Base-by-base conservation (phyloP, 116 monocot genomes). In the Posidonia oceanica region DNA sequence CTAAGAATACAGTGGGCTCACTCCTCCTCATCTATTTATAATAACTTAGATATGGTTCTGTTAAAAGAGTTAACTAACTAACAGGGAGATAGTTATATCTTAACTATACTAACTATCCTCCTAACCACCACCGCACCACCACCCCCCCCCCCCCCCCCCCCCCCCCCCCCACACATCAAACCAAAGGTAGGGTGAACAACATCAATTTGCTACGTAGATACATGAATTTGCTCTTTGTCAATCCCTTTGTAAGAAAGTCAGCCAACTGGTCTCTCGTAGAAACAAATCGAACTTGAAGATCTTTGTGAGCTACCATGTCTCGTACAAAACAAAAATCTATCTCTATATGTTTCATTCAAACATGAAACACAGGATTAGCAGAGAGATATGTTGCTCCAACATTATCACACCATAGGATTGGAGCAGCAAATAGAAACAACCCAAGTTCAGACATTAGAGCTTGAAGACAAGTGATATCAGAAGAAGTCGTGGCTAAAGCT, bases 341-440 rank as follows among this genome's bases (percentile, higher is more conserved):
- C 10, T 64, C 39, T 1, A 64, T 11, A n/a, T 64, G 39, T 10
- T 64, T 64, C 36, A n/a, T 64, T 2, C 64, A 11, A 2, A 17
- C 42, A 44, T 67, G 67, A 7, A 67, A 67, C 1, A 67, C n/a
- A 3, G 42, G 3, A 67, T 67, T 67, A 6, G 67, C 42, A 44
- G 44, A 48, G 4, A 67, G 18, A 17, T 67, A 48, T 15, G 48
- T 67, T 20, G 42, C 67, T 11, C 67, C 42, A 48, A 67, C 18
- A 67, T 67, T 67, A 48, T 67, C 42, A 67, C 67, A 67, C 67
- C 67, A 67, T 42, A 67, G 4, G 12, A n/a, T 16, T 44, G 67
- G 41, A 18, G n/a, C 11, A n/a, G 16, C 42, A 18, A 36, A 5
- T 2, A n/a, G 12, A 51, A 7, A 39, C 4, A 20, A 4, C 12